phyloP scores from a whole-genome alignment of 371 early-diverging fungal species.

The Gilbertella persicaria region DNA sequence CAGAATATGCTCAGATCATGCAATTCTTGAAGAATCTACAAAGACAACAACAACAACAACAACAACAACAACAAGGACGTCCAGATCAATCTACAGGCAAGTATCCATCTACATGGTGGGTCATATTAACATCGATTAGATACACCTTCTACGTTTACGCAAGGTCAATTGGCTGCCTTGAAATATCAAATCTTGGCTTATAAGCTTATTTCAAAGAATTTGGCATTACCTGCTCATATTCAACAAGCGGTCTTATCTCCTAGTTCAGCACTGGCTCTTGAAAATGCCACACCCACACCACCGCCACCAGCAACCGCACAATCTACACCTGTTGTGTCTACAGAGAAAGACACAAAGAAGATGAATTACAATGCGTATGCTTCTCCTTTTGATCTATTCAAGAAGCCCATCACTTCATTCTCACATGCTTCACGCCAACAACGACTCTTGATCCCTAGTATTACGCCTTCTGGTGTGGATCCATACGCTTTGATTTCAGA shows the following conservation, averaged over 20 bases:
- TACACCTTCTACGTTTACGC: slow-evolving; percentile 42
- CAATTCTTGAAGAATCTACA: slow-evolving; percentile 53
- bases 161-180: slow-evolving; percentile 68
- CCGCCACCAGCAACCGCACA: slow-evolving; percentile 6
- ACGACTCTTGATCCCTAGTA: slow-evolving; percentile 68
- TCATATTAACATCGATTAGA: slow-evolving; percentile 5
- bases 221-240: slow-evolving; percentile 74
- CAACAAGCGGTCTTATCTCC: slow-evolving; percentile 72
- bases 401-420: slow-evolving; percentile 48
- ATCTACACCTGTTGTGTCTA: not conserved
- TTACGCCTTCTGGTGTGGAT: slow-evolving; percentile 79
- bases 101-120: not conserved
- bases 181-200: slow-evolving; percentile 83
- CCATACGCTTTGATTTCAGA: slow-evolving; percentile 70
- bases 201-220: slow-evolving; percentile 77
- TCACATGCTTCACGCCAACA: slow-evolving; percentile 70
- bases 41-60: slow-evolving; percentile 31
- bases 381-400: slow-evolving; percentile 59
- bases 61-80: slow-evolving; percentile 35
- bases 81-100: not conserved
- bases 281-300: slow-evolving; percentile 6
- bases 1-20: slow-evolving; percentile 69
- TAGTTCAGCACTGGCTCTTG: not conserved
- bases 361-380: slow-evolving; percentile 33
- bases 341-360: not conserved